A percentile compares a stretch with the other conserved stretches of the same genome.
Conservation (phyloP, 345 rosid species). For the Chamaenerion angustifolium region DNA sequence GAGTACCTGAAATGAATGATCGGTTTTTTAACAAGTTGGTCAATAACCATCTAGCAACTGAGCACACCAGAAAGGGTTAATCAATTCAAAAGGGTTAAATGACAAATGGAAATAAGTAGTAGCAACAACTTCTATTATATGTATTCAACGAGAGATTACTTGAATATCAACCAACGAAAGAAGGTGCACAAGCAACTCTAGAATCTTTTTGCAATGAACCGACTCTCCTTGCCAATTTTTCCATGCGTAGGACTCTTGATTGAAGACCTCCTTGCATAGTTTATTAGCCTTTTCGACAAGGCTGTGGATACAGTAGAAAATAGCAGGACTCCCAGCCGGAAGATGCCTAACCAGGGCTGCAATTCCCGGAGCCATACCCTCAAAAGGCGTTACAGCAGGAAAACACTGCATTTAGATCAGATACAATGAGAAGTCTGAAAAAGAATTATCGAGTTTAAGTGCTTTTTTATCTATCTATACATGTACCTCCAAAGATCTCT, state of each 20-base stretch:
- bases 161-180: conserved; percentile 77
- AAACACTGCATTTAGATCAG: conserved; percentile 37
- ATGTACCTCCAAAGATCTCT: conserved; percentile 72
- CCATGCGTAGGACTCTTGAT: conserved; percentile 27
- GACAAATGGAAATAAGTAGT: no score
- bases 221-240: conserved; percentile 47
- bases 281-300: conserved; percentile 54
- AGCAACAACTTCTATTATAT: background rate
- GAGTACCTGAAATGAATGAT: conserved; percentile 34
- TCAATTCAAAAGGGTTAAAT: no score
- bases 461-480: conserved; percentile 1
- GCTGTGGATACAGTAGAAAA: conserved; percentile 56
- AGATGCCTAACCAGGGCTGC: conserved; percentile 71
- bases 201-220: conserved; percentile 44
- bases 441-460: background rate
- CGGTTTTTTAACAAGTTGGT: conserved; percentile 2
- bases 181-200: conserved; percentile 68
- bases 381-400: conserved; percentile 78
- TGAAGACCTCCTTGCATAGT: conserved; percentile 20
- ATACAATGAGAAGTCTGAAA: conserved; percentile 5
- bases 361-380: conserved; percentile 92
- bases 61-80: no score
- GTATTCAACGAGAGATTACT: conserved; percentile 22
- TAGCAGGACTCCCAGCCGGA: conserved; percentile 91
- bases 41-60: background rate